phyloP scores from a whole-genome alignment of 1,284 basidiomycete species.

The Ceratobasidium sp. region DNA sequence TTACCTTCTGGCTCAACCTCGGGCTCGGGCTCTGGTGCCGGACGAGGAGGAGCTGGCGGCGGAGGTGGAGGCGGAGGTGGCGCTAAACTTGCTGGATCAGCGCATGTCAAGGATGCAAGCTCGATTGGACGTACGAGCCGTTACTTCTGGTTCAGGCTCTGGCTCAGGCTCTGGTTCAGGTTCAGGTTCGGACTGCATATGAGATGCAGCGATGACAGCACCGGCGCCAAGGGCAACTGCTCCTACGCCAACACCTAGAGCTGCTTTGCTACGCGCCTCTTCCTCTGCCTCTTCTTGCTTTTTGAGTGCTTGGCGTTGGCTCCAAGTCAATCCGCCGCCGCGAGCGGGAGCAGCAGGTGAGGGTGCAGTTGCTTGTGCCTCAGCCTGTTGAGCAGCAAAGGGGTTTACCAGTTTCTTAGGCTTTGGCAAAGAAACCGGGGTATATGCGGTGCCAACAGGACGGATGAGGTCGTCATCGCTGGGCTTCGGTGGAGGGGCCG shows the following conservation, averaged over 20 bases:
- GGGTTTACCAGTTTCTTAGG: slow-evolving; percentile 88
- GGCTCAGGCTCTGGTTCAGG: slow-evolving; percentile 50
- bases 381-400: slow-evolving; percentile 66
- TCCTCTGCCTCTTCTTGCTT: slow-evolving; percentile 87
- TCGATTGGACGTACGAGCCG: slow-evolving; percentile 37
- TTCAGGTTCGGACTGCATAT: slow-evolving; percentile 44
- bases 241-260: slow-evolving; percentile 53
- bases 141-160: slow-evolving; percentile 47
- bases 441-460: slow-evolving; percentile 80
- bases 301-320: slow-evolving; percentile 83
- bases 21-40: slow-evolving; percentile 45
- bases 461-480: slow-evolving; percentile 78
- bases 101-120: neutral
- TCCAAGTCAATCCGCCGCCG: slow-evolving; percentile 73
- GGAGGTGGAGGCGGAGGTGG: slow-evolving; percentile 48
- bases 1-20: slow-evolving; percentile 49
- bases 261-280: slow-evolving; percentile 69
- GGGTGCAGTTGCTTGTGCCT: slow-evolving; percentile 45
- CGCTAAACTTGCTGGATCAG: slow-evolving; percentile 38
- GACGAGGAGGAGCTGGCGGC: slow-evolving; percentile 43
- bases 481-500: slow-evolving; percentile 59
- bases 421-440: slow-evolving; percentile 80
- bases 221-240: slow-evolving; percentile 48
- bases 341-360: slow-evolving; percentile 41
- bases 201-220: slow-evolving; percentile 25